Percentiles rank a stretch among this genome's conserved stretches.
Evolutionary conservation across 805 yeast genomes (phyloP).

Genomic region (Metschnikowia dekortorum): DNA sequence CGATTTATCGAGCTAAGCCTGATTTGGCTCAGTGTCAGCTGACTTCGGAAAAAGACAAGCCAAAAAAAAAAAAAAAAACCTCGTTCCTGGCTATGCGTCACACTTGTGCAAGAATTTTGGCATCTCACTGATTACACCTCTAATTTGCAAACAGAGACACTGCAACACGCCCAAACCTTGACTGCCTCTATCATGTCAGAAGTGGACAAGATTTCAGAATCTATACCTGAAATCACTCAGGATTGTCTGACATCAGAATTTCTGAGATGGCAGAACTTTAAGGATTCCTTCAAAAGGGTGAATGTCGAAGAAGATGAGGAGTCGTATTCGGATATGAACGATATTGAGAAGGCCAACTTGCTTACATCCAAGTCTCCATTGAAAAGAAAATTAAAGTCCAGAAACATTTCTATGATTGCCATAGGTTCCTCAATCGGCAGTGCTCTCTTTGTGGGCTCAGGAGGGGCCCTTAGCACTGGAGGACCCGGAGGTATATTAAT

Average conservation of each 20-base stretch:
- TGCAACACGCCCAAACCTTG: neutral
- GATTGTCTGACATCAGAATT: slow-evolving; percentile 10
- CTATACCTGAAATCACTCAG: slow-evolving; percentile 1
- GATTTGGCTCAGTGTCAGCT: neutral
- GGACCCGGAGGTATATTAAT: slow-evolving; percentile 66
- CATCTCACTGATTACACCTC: neutral
- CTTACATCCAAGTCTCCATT: slow-evolving; percentile 43
- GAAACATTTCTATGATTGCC: slow-evolving; percentile 69
- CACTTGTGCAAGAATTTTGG: neutral
- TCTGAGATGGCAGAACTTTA: slow-evolving; percentile 40
- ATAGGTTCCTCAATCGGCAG: slow-evolving; percentile 83
- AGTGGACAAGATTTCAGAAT: neutral
- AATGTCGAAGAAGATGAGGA: slow-evolving; percentile 24
- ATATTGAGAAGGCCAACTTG: slow-evolving; percentile 37
- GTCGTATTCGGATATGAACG: slow-evolving; percentile 23
- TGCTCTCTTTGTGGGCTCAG: slow-evolving; percentile 74
- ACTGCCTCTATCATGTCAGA: neutral
- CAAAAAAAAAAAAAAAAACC: neutral
- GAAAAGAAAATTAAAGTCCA: slow-evolving; percentile 38
- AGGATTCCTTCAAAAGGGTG: slow-evolving; percentile 46
- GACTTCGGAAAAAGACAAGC: neutral
- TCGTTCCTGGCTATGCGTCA: slow-evolving; percentile 1
- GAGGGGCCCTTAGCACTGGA: slow-evolving; percentile 60
- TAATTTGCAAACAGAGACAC: neutral
- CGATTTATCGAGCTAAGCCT: neutral